A percentile compares a stretch with the other conserved stretches of the same genome.
Conservation (phyloP, 805 yeast species). For the Ogataea minuta region DNA sequence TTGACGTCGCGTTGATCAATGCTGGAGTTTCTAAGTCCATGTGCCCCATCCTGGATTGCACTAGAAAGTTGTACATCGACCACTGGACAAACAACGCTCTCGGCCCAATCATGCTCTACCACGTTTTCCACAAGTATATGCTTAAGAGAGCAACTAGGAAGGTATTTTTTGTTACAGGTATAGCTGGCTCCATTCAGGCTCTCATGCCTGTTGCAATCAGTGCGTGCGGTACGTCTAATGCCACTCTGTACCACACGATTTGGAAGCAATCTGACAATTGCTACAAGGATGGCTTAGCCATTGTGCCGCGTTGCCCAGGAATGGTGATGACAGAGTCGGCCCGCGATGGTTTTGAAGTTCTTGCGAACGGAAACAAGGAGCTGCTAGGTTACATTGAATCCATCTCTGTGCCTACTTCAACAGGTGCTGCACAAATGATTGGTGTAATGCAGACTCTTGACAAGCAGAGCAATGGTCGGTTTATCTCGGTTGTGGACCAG, state of each 20-base stretch:
- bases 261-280: constrained; percentile 29
- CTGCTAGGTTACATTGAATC: too few relatives aligned
- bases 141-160: too few relatives aligned
- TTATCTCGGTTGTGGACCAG: constrained; percentile 20
- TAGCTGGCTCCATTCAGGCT: constrained; percentile 27
- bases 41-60: too few relatives aligned
- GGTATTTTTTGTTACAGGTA: too few relatives aligned
- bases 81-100: too few relatives aligned
- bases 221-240: constrained; percentile 37
- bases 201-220: constrained; percentile 20
- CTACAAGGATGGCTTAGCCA: constrained; percentile 19
- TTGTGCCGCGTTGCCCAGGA: constrained; percentile 6
- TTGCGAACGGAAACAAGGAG: neutral
- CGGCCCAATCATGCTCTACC: too few relatives aligned
- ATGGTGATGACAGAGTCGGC: constrained; percentile 1
- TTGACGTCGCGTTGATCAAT: too few relatives aligned
- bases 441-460: neutral
- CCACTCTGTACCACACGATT: constrained; percentile 32
- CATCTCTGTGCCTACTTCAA: neutral
- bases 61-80: too few relatives aligned
- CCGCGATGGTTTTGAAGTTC: neutral
- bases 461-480: constrained; percentile 1
- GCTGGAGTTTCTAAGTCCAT: too few relatives aligned
- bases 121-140: too few relatives aligned
- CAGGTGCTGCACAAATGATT: neutral